Conservation (phyloP, 129 eudicot genomes). For the Pulicaria dysenterica region DNA sequence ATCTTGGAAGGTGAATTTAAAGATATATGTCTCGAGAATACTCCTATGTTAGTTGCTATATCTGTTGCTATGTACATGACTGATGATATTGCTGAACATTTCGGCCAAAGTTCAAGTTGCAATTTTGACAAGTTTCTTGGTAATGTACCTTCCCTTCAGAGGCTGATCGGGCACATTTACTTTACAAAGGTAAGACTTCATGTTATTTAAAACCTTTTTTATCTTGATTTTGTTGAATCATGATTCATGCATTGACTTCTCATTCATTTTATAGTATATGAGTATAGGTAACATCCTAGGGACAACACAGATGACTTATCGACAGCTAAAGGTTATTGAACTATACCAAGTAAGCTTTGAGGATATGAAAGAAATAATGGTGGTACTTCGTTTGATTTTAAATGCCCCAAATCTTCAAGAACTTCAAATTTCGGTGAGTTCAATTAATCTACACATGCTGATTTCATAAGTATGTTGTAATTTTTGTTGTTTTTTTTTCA, state of each 20-base stretch:
- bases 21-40: slow-evolving; percentile 77
- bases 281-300: slow-evolving; percentile 72
- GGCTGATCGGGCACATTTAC: slow-evolving; percentile 78
- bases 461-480: not conserved
- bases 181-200: slow-evolving; percentile 71
- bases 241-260: not conserved
- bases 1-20: slow-evolving; percentile 90
- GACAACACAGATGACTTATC: slow-evolving; percentile 43
- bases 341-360: slow-evolving; percentile 89
- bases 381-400: slow-evolving; percentile 75
- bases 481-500: not conserved
- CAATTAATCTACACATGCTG: not conserved
- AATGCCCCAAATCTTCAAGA: slow-evolving; percentile 76
- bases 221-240: slow-evolving; percentile 4
- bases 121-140: slow-evolving; percentile 92
- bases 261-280: slow-evolving; percentile 54
- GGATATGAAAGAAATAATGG: slow-evolving; percentile 83
- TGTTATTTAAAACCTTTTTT: not conserved
- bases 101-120: slow-evolving; percentile 86
- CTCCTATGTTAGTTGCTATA: slow-evolving; percentile 66
- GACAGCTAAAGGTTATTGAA: slow-evolving; percentile 64
- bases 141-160: slow-evolving; percentile 79
- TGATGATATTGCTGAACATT: slow-evolving; percentile 73
- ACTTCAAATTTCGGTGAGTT: slow-evolving; percentile 89
- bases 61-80: slow-evolving; percentile 88